A percentile compares a stretch with the other conserved stretches of the same genome.
Evolutionary conservation across 2,329 filamentous ascomycete genomes (phyloP).

Genomic region (Pyricularia pennisetigena): DNA sequence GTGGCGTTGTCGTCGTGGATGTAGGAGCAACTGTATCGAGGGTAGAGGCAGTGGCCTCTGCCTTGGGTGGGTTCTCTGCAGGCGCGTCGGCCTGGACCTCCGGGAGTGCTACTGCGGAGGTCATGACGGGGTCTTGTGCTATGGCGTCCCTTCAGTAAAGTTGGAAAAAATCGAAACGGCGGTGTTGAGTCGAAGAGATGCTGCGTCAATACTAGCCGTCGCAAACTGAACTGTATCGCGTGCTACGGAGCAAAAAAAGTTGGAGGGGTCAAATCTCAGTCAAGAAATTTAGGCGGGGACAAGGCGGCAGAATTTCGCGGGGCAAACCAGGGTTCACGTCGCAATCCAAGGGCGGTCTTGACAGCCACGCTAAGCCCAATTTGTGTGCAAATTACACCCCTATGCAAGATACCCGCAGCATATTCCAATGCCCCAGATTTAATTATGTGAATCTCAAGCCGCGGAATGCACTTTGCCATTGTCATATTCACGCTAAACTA

Average conservation of each 20-base stretch:
- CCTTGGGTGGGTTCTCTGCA: background rate
- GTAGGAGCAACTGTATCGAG: background rate
- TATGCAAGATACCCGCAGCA: background rate
- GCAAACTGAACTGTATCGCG: background rate
- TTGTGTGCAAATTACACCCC: background rate
- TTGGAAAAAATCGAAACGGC: background rate
- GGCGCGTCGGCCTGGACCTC: background rate
- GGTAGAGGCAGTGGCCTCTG: background rate
- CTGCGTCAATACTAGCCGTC: background rate
- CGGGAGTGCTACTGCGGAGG: background rate
- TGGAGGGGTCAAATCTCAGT: background rate
- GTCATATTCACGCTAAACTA: background rate
- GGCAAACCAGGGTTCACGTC: background rate
- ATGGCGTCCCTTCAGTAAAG: background rate
- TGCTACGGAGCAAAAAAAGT: background rate
- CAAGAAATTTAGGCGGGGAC: constrained; percentile 1
- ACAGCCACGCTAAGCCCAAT: background rate
- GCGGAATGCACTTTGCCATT: background rate
- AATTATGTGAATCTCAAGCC: background rate
- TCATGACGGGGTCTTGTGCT: background rate
- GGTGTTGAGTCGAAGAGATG: background rate
- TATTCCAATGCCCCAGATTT: background rate
- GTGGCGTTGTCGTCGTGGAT: background rate
- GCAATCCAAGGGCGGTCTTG: background rate
- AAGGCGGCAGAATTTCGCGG: background rate